Evolutionary conservation across 352 stramenopile species (phyloP).

Genomic region (Peronospora belbahrii): DNA sequence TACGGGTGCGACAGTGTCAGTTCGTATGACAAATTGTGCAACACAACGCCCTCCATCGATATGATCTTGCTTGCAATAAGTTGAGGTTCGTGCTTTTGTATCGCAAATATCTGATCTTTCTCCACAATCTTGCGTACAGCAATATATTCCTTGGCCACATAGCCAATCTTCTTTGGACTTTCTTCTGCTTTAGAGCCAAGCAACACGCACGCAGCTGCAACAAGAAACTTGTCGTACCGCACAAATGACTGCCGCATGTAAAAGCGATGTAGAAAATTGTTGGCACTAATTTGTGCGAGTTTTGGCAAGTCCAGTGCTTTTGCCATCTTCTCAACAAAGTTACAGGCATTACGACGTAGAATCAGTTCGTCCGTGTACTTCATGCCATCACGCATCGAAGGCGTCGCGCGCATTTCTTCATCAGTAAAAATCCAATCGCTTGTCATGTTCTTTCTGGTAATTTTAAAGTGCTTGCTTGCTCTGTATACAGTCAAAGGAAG

Average conservation of each 20-base stretch:
- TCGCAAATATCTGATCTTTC: constrained; percentile 70
- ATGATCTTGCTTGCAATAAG: constrained; percentile 67
- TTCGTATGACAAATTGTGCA: constrained; percentile 80
- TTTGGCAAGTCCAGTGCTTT: constrained; percentile 74
- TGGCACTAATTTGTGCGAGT: constrained; percentile 72
- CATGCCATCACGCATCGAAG: constrained; percentile 70
- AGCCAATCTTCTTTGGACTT: constrained; percentile 65
- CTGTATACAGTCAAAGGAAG: too few relatives aligned
- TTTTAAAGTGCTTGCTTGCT: constrained; percentile 6
- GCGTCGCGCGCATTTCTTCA: constrained; percentile 50
- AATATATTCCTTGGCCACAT: constrained; percentile 74
- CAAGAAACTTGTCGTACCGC: constrained; percentile 80
- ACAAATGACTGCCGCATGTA: constrained; percentile 81
- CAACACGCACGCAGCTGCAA: constrained; percentile 73
- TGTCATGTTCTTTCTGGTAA: constrained; percentile 5
- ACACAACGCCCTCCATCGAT: constrained; percentile 75
- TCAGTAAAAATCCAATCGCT: constrained; percentile 77
- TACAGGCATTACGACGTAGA: constrained; percentile 62
- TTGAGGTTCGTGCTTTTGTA: constrained; percentile 70
- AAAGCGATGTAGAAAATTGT: constrained; percentile 86
- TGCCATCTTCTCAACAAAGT: constrained; percentile 84
- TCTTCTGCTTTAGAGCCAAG: constrained; percentile 83
- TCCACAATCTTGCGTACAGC: constrained; percentile 52
- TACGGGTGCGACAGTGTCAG: constrained; percentile 80
- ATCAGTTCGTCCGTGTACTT: constrained; percentile 67